A percentile compares a stretch with the other conserved stretches of the same genome.
Conservation (phyloP, 257 asterid species). For the Rubia yunnanensis region DNA sequence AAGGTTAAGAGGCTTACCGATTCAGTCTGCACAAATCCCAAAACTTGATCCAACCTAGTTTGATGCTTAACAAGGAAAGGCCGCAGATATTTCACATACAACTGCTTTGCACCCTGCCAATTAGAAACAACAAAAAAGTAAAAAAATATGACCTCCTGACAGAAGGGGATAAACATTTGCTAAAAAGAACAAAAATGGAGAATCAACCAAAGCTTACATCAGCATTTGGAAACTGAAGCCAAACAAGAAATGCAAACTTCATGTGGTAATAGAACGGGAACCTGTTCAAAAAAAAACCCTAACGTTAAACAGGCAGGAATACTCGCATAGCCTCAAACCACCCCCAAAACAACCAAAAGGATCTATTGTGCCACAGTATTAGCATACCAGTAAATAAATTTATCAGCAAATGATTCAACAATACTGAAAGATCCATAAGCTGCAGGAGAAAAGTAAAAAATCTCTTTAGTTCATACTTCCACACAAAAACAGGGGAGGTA, state of each 20-base stretch:
- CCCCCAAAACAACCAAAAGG: not conserved
- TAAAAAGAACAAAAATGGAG: not conserved
- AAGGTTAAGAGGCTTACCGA: slow-evolving; percentile 37
- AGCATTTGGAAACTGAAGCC: slow-evolving; percentile 87
- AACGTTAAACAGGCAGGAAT: not conserved
- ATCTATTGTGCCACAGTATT: not conserved
- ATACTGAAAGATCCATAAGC: slow-evolving; percentile 89
- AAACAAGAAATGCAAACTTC: slow-evolving; percentile 96
- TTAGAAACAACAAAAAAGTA: slow-evolving; percentile 5
- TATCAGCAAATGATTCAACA: slow-evolving; percentile 74
- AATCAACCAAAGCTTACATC: slow-evolving; percentile 45
- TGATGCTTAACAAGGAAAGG: slow-evolving; percentile 74
- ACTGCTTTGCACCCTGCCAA: slow-evolving; percentile 68
- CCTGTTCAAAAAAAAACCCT: slow-evolving; percentile 38
- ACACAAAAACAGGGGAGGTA: not conserved
- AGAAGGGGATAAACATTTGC: not conserved
- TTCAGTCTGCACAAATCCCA: slow-evolving; percentile 47
- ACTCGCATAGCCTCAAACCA: not conserved
- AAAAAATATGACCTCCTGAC: not conserved
- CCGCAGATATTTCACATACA: slow-evolving; percentile 59
- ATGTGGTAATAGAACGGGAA: slow-evolving; percentile 71
- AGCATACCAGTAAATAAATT: slow-evolving; percentile 57
- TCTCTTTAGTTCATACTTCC: not conserved
- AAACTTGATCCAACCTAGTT: slow-evolving; percentile 49
- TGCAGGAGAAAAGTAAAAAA: slow-evolving; percentile 31